Base-by-base conservation (phyloP, 768 basidiomycete species). In the Cystobasidium onofrii region DNA sequence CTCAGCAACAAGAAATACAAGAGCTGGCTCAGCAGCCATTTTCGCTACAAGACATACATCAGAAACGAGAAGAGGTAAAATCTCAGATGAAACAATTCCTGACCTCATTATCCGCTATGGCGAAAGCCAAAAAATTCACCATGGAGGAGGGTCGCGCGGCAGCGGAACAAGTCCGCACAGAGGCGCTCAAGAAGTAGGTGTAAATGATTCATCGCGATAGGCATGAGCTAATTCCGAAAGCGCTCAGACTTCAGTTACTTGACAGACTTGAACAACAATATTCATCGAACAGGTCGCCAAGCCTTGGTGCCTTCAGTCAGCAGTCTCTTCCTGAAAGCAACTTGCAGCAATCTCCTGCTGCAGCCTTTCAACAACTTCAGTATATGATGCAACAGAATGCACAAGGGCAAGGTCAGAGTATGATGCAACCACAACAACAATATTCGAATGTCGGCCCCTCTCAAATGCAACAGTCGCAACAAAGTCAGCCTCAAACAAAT, bases 1-100 rank as follows among this genome's bases (percentile, higher is more conserved):
- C 31, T 6, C 63, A 64, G 34, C 63, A 64, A 13, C 31, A 25
- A 27, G 33, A 64, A 23, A 60, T 60, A 13, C 57, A 60, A 29
- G 57, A 60, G 15, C 57, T 60, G 33, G 57, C 33, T 60, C 57
- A 60, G 33, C 29, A 60, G 33, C 57, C 57, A 27, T 60, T 60
- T 29, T 60, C 57, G 29, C 12, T 67, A 2, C 50, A 27, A 29
- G 69, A 71, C n/a, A n/a, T 71, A 36, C 69, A 71, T 1, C 25
- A 23, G n/a, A 52, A 60, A 52, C 52, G 69, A 36, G 69, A 71
- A 39, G 69, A 71, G 39, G 44, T 71, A 3, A 71, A 71, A 52
- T 17, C 13, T 17, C 69, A 71, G 55, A 71, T 71, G 69, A 71
- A 71, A 54, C 52, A 55, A 39, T 71, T 71, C 69, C 18, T 71